Base-by-base conservation (phyloP, 2,329 filamentous ascomycete genomes). In the Claviceps sp. region DNA sequence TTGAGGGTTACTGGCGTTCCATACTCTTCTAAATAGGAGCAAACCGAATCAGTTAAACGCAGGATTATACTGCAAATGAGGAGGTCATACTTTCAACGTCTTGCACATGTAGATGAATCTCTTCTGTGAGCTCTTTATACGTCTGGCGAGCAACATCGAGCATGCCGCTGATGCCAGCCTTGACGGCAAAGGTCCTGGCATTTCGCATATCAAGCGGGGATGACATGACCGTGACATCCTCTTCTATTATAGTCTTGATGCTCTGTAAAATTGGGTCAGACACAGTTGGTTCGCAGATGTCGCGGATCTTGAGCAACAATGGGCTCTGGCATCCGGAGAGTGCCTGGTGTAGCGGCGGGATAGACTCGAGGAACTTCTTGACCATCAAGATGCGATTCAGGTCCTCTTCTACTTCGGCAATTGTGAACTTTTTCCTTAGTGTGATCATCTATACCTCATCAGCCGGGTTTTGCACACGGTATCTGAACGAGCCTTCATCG, bases 131-230 rank as follows among this genome's bases (percentile, higher is more conserved):
- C 64, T 97, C 91, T 60, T 93, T 94, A 68, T 93, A 96, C 0
- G 88, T 88, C 60, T 89, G 85, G 5, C 90, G 79, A 37, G 88
- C 87, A 40, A 96, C 86, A 67, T 96, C 91, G 4, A 97, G 78
- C 52, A 96, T 77, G 2, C 87, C 87, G 59, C 88, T 89, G 43
- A 93, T 81, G 0, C 88, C 87, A 46, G 88, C 81, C 70, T 85
- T 93, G 37, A 97, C 84, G 22, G 91, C 91, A 69, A 94, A 96
- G 0, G 85, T 87, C 56, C 91, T 77, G 63, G 97, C 91, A 55
- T 96, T 95, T 14, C 90, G 79, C 52, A 95, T 73, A 55, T 96
- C 91, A 4, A 97, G 74, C 0, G 93, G 85, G 22, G 84, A 81
- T 47, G 77, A 86, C 54, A 87, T 85, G 58, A 86, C 94, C 0